Base-by-base conservation (phyloP, 2,329 filamentous ascomycete genomes). In the Ceratocystis lukuohia region DNA sequence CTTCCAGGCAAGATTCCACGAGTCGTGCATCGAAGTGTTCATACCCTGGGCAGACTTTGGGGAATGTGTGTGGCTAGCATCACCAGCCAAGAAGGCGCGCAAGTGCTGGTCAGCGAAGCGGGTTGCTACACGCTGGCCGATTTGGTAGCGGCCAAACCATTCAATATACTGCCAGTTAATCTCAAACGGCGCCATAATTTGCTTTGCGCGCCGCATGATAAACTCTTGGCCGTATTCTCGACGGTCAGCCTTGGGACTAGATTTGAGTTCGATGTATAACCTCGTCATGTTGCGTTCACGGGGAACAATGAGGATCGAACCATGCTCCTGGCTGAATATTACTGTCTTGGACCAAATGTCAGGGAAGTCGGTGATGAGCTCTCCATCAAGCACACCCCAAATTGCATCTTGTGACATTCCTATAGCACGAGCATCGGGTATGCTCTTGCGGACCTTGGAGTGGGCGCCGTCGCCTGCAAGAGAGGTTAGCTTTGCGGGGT, bases 331-430 rank as follows among this genome's bases (percentile, higher is more conserved):
- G 1, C 84, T 86, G 69, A 86, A 86, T 6, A 89, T 80, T 0
- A 88, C 80, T 0, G 86, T 85, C 75, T 89, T 89, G 73, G 84
- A 87, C 86, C 86, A 89, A 62, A 89, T 82, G 71, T 89, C 87
- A 1, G 87, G 87, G 70, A 90, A 89, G 72, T 89, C 80, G 6
- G 87, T 89, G 56, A 87, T 83, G 8, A 89, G 75, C 72, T 84
- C 83, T 70, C 86, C 87, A 72, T 90, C 87, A 2, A 90, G 76
- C 1, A 90, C 87, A 66, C 86, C 87, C 87, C 87, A 90, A 45
- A 83, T 78, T 22, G 80, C 78, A 12, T 78, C 75, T 68, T 80
- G 78, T 8, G 85, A 82, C 72, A 80, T 74, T 63, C 79, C 79
- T 28, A 85, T 79, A 3, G 84, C 81, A 69, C 85, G 78, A 59